Evolutionary conservation across 805 yeast species (phyloP).

Genomic region (Wickerhamomyces chaumierensis): DNA sequence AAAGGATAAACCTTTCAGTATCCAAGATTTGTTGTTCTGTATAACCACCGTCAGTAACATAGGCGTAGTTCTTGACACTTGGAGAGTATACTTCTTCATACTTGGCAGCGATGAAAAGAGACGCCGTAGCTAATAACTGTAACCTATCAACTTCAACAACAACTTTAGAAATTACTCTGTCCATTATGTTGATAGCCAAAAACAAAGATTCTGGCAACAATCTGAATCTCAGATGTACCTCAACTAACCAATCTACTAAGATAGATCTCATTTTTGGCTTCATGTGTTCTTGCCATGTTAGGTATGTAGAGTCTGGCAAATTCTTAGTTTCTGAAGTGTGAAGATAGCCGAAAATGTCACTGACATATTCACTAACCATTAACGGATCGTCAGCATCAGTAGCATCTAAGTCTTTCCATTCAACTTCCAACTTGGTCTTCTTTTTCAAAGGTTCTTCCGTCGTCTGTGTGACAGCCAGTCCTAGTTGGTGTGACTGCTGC

Average conservation of each 20-base stretch:
- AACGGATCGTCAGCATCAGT: slow-evolving; percentile 66
- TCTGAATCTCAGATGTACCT: slow-evolving; percentile 75
- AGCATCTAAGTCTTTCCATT: slow-evolving; percentile 46
- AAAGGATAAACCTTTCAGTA: slow-evolving; percentile 73
- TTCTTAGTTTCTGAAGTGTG: slow-evolving; percentile 57
- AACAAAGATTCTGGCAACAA: slow-evolving; percentile 78
- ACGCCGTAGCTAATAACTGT: slow-evolving; percentile 78
- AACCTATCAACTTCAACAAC: slow-evolving; percentile 66
- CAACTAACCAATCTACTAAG: slow-evolving; percentile 88
- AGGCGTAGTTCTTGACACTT: slow-evolving; percentile 73
- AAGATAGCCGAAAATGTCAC: slow-evolving; percentile 73
- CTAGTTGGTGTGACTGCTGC: slow-evolving; percentile 24
- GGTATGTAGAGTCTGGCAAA: slow-evolving; percentile 59
- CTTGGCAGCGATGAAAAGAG: slow-evolving; percentile 83
- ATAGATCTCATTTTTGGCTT: slow-evolving; percentile 80
- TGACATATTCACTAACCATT: slow-evolving; percentile 84
- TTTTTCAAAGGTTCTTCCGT: slow-evolving; percentile 21
- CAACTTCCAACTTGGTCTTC: slow-evolving; percentile 7
- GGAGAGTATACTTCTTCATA: slow-evolving; percentile 90
- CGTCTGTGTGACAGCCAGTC: slow-evolving; percentile 39
- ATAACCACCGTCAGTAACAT: slow-evolving; percentile 79
- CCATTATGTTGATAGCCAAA: slow-evolving; percentile 77
- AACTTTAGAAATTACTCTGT: slow-evolving; percentile 69
- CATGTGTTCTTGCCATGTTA: slow-evolving; percentile 50
- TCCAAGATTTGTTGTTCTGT: slow-evolving; percentile 69